Base-by-base conservation (phyloP, 2,329 filamentous ascomycete species). In the Cryphonectria nitschkei region DNA sequence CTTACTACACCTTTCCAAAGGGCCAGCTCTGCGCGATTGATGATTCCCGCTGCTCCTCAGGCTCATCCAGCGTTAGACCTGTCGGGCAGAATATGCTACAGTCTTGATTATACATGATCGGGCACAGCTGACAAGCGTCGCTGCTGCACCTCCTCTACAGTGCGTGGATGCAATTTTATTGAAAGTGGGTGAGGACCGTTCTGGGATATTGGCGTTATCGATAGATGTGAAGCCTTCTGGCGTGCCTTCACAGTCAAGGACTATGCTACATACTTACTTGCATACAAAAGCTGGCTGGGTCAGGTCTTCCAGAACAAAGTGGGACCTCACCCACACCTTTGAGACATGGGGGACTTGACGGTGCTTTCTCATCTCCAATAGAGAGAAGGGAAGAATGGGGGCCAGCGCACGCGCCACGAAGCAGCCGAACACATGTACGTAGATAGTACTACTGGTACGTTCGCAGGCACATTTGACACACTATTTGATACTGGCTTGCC, bases 271-370 rank as follows among this genome's bases (percentile, higher is more conserved):
- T 39, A 39, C 26, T 26, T 26, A 26, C 26, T 26, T 26, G 26
- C 37, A 39, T 39, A 39, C 37, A 39, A 9, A 34, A 39, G 34
- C 34, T 3, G 37, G 7, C 34, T n/a, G 58, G 58, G 58, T 39
- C 58, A 22, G 22, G 34, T 61, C 34, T 61, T 61, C 58, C 19
- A 61, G 58, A 61, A 61, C n/a, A 34, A 58, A 61, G 58, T 61
- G 58, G 58, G 22, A 61, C 34, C 58, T 9, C 32, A 22, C 34
- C 58, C 32, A 32, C 54, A 2, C 52, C 26, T 29, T 29, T 54
- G 50, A 54, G 50, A 56, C 52, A 56, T 56, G 52, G 52, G n/a
- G 46, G 46, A 22, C 1, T n/a, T 50, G 46, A 26, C 26, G 46
- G 46, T 50, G 22, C 8, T 39, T 11, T 39, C 3, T 22, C 52